Base-by-base conservation (phyloP, 2,329 filamentous ascomycete species). In the Cercospora janseana region DNA sequence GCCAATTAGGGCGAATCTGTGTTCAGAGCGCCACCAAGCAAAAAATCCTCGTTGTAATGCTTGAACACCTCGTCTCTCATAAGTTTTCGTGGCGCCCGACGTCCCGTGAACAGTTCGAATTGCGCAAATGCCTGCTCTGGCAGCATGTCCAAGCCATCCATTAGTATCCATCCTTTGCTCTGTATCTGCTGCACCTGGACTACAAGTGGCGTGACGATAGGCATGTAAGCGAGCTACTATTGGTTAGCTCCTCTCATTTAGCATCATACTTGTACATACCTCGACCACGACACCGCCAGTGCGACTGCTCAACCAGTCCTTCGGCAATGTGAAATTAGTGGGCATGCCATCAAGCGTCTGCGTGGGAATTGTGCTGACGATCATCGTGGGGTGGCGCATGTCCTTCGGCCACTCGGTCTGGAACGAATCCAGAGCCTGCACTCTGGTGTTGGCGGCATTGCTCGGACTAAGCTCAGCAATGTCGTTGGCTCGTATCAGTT, bases 91-190 rank as follows among this genome's bases (percentile, higher is more conserved):
- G 86, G 86, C 12, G 86, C 85, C 66, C 84, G 79, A 38, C 85
- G 75, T 0, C 86, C 87, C 0, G 87, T 90, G 65, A 91, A 88
- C 2, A 91, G 69, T 68, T 92, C 87, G 62, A 91, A 92, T 61
- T 91, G 87, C 1, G 87, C 86, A 68, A 87, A 87, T 0, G 85
- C 87, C 64, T 91, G 87, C 65, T 91, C 87, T 0, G 85, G 85
- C 10, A 92, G 69, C 38, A 90, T 76, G 60, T 91, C 86, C 9
- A 91, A 71, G 0, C 87, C 87, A 61, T 90, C 85, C 67, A 90
- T 80, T 13, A 86, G 76, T 0, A 89, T 83, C 86, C 86, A 91
- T 31, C 86, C 77, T 56, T 77, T 72, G 48, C 81, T 72, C 15
- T 80, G 74, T 65, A 80, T 69, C 45, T 74, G 70, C 13, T 82